These are phyloP conservation scores for Thermothielavioides terrestris DNA, from an alignment of 495 filamentous ascomycete species.

Conservation along the genomic window DNA sequence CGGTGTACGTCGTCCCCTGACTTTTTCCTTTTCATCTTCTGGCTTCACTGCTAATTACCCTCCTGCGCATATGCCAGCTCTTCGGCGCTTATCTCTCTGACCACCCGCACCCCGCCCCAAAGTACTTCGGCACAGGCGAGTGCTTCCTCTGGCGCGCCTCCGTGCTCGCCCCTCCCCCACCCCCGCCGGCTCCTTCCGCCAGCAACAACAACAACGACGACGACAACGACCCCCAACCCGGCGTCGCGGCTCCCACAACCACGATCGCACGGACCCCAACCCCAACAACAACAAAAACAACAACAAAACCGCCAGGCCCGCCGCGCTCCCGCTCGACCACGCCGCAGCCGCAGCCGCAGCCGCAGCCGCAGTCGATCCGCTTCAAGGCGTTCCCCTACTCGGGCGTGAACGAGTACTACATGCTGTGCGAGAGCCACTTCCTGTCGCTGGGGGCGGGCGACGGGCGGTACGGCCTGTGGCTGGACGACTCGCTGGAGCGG, in stretches of 20 bases:
- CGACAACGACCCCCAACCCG: neutral
- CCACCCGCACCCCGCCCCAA: slow-evolving; percentile 63
- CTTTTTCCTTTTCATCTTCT: neutral
- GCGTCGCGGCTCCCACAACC: slow-evolving; percentile 37
- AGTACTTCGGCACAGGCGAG: slow-evolving; percentile 93
- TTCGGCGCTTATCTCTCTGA: slow-evolving; percentile 96
- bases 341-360: neutral
- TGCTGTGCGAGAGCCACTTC: slow-evolving; percentile 82
- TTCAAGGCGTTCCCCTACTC: slow-evolving; percentile 98
- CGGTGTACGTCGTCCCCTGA: slow-evolving; percentile 46
- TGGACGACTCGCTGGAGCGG: slow-evolving; percentile 78
- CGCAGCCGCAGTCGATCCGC: slow-evolving; percentile 49
- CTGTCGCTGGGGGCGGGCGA: slow-evolving; percentile 80
- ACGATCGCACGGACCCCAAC: too few relatives aligned
- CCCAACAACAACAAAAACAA: slow-evolving; percentile 13
- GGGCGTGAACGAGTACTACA: slow-evolving; percentile 93
- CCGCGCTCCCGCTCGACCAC: slow-evolving; percentile 5
- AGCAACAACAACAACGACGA: neutral
- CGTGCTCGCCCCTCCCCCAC: slow-evolving; percentile 52
- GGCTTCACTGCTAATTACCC: neutral
- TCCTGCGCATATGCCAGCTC: slow-evolving; percentile 38
- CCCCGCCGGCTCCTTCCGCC: slow-evolving; percentile 63
- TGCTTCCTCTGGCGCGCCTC: slow-evolving; percentile 95
- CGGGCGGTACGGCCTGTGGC: slow-evolving; percentile 87
- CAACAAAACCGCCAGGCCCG: neutral